Evolutionary conservation across 495 filamentous ascomycete species (phyloP).

Genomic region (Hypoxylon trugodes): DNA sequence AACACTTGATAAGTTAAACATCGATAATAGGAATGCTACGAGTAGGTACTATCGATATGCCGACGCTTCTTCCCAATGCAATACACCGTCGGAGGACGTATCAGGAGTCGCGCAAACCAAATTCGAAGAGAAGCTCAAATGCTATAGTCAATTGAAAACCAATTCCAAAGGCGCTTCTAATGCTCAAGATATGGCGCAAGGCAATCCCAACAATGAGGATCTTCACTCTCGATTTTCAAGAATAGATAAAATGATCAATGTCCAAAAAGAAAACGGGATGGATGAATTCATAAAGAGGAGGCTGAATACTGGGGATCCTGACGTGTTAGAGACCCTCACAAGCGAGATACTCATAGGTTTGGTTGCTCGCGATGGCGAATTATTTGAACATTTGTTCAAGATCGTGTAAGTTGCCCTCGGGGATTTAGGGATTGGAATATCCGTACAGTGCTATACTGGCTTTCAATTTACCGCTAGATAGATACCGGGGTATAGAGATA

Average conservation of each 20-base stretch:
- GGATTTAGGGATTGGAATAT: too few relatives aligned
- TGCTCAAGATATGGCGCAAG: not conserved
- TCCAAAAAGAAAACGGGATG: conserved; percentile 25
- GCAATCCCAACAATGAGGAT: not conserved
- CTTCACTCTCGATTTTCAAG: not conserved
- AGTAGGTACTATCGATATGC: not conserved
- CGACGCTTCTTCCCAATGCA: conserved; percentile 10
- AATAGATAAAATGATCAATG: conserved; percentile 19
- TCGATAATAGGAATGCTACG: not conserved
- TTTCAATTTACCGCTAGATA: not conserved
- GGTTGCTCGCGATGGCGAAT: conserved; percentile 8
- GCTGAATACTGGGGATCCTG: conserved; percentile 12
- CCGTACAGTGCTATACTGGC: not conserved
- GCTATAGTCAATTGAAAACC: not conserved
- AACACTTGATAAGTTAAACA: not conserved
- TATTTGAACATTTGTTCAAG: conserved; percentile 17
- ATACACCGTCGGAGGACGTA: not conserved
- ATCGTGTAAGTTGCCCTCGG: conserved; percentile 21
- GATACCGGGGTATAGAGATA: not conserved
- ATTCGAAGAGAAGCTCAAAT: not conserved
- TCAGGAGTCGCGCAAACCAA: not conserved
- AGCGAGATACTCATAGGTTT: conserved; percentile 37
- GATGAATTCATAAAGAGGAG: conserved; percentile 30
- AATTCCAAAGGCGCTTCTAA: not conserved
- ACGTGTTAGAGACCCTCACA: conserved; percentile 18